These are phyloP conservation scores for Hypoxylon fuscum DNA, from an alignment of 495 filamentous ascomycete genomes.

Conservation along the genomic window DNA sequence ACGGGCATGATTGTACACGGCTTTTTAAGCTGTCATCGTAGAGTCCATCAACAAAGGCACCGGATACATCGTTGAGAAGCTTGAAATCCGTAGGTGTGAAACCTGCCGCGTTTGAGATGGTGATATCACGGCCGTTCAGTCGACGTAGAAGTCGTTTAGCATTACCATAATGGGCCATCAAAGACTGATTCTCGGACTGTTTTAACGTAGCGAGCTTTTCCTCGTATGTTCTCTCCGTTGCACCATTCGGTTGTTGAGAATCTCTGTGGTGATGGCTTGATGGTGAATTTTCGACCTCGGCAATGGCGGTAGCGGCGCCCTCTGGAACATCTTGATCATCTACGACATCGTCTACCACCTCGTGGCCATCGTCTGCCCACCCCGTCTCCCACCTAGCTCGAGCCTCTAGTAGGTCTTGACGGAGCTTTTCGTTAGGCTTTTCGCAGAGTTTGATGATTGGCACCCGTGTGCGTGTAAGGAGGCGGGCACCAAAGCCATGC, in stretches of 20 bases:
- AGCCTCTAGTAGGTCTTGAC: conserved; percentile 60
- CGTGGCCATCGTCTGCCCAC: conserved; percentile 43
- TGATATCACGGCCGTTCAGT: conserved; percentile 57
- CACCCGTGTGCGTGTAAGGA: conserved; percentile 76
- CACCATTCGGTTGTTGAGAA: conserved; percentile 9
- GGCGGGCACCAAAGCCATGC: conserved; percentile 69
- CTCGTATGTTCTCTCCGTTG: conserved; percentile 33
- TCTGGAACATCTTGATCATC: conserved; percentile 41
- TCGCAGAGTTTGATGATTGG: conserved; percentile 86
- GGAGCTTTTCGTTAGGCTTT: conserved; percentile 64
- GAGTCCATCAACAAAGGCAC: conserved; percentile 60
- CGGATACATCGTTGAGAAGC: conserved; percentile 56
- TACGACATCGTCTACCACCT: conserved; percentile 52
- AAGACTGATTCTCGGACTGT: conserved; percentile 47
- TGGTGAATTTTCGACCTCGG: conserved; percentile 1
- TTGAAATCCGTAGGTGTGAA: conserved; percentile 49
- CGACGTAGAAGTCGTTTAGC: conserved; percentile 58
- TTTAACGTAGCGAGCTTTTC: conserved; percentile 47
- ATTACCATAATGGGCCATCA: conserved; percentile 51
- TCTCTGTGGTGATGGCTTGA: conserved; percentile 1
- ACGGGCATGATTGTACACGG: conserved; percentile 51
- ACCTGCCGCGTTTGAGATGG: conserved; percentile 47
- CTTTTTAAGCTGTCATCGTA: conserved; percentile 49
- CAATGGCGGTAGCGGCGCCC: neutral
- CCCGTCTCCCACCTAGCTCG: conserved; percentile 69